A percentile compares a stretch with the other conserved stretches of the same genome.
Evolutionary conservation across 352 stramenopile genomes (phyloP).

Genomic region (Poterioochromonas sp.): DNA sequence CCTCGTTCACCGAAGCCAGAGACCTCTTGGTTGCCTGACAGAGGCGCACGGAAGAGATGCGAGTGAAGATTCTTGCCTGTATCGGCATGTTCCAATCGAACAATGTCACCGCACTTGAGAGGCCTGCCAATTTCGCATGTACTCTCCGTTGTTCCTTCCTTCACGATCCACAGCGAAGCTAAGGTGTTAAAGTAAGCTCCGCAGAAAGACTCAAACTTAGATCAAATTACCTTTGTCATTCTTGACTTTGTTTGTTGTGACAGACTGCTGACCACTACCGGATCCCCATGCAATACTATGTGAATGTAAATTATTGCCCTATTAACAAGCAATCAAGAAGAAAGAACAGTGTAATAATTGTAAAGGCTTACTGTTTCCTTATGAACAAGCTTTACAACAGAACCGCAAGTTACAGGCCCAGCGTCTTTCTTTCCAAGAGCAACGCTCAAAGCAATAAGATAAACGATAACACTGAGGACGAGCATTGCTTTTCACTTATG

Average conservation of each 20-base stretch:
- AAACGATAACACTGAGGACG: too few relatives aligned
- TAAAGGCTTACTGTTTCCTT: slow-evolving; percentile 44
- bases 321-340: neutral
- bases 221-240: slow-evolving; percentile 46
- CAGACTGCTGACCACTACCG: slow-evolving; percentile 61
- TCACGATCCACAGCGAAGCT: slow-evolving; percentile 52
- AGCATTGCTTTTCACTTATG: too few relatives aligned
- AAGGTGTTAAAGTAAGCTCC: too few relatives aligned
- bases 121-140: slow-evolving; percentile 46
- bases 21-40: slow-evolving; percentile 62
- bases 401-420: slow-evolving; percentile 56
- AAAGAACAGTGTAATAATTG: neutral
- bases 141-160: slow-evolving; percentile 39
- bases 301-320: slow-evolving; percentile 50
- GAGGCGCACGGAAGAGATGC: slow-evolving; percentile 52
- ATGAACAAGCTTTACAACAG: slow-evolving; percentile 60
- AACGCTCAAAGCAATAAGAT: neutral
- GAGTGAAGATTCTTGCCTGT: slow-evolving; percentile 63
- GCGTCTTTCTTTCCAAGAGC: neutral
- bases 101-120: slow-evolving; percentile 51
- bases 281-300: slow-evolving; percentile 53
- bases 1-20: slow-evolving; percentile 56
- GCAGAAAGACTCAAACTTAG: too few relatives aligned
- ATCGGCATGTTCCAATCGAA: slow-evolving; percentile 58
- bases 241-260: slow-evolving; percentile 50